These are phyloP conservation scores for Candida morakotiae DNA, from an alignment of 805 yeast species.

Conservation along the genomic window DNA sequence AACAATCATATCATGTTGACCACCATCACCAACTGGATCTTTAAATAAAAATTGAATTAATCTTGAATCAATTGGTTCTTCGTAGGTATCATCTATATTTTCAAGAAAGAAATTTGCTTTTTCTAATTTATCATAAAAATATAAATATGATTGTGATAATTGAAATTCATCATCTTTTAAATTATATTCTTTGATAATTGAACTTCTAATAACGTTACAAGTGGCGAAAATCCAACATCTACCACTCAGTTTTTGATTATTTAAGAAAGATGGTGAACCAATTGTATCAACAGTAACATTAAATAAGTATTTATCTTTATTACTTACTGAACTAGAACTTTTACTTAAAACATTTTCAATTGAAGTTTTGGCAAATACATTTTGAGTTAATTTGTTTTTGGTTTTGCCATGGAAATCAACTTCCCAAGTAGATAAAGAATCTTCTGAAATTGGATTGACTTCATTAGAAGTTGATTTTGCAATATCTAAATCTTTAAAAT, in stretches of 20 bases:
- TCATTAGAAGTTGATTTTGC: background rate
- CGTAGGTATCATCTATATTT: constrained; percentile 65
- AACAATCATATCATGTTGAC: constrained; percentile 82
- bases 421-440: constrained; percentile 43
- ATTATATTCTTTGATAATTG: constrained; percentile 57
- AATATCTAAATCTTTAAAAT: constrained; percentile 5
- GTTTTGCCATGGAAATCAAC: constrained; percentile 39
- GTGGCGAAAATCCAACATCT: constrained; percentile 91
- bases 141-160: constrained; percentile 73
- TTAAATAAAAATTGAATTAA: constrained; percentile 60
- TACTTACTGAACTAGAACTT: constrained; percentile 14
- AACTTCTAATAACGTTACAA: constrained; percentile 65
- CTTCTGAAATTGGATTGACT: constrained; percentile 23
- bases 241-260: constrained; percentile 71
- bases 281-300: constrained; percentile 32
- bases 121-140: constrained; percentile 83
- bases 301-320: constrained; percentile 30
- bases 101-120: constrained; percentile 79
- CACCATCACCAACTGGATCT: constrained; percentile 78
- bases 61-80: constrained; percentile 65
- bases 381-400: constrained; percentile 50
- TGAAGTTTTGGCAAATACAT: constrained; percentile 48
- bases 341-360: constrained; percentile 41
- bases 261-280: constrained; percentile 31
- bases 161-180: constrained; percentile 53